Evolutionary conservation across 495 filamentous ascomycete species (phyloP).

Genomic region (Chlorociboria aeruginascens): DNA sequence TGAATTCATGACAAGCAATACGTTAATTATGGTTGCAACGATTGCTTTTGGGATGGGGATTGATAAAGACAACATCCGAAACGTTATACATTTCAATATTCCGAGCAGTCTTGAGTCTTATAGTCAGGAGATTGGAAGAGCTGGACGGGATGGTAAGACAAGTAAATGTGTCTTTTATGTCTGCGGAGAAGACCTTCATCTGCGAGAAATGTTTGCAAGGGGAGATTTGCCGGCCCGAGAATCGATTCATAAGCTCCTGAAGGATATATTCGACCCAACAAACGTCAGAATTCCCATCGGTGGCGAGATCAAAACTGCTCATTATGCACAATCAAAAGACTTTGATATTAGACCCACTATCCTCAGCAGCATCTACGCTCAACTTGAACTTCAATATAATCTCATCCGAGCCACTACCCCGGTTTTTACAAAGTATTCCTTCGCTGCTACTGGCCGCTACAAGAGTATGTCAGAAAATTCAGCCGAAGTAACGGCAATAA

Average conservation of each 20-base stretch:
- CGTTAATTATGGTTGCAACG: constrained; percentile 42
- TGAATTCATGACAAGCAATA: constrained; percentile 34
- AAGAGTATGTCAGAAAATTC: constrained; percentile 15
- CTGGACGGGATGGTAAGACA: constrained; percentile 37
- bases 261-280: constrained; percentile 29
- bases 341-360: constrained; percentile 30
- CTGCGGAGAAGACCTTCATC: constrained; percentile 36
- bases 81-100: constrained; percentile 43
- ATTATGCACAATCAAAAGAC: constrained; percentile 26
- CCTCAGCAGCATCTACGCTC: constrained; percentile 17
- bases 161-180: constrained; percentile 44
- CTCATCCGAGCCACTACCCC: constrained; percentile 42
- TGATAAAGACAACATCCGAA: constrained; percentile 46
- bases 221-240: constrained; percentile 39
- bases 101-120: constrained; percentile 45
- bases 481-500: constrained; percentile 28
- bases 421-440: constrained; percentile 40
- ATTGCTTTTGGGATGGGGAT: constrained; percentile 53
- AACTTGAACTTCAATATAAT: constrained; percentile 31
- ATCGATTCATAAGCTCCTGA: constrained; percentile 31
- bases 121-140: constrained; percentile 47
- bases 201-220: constrained; percentile 41
- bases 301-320: constrained; percentile 32
- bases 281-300: constrained; percentile 20
- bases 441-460: constrained; percentile 24